phyloP scores from a whole-genome alignment of 257 asterid species.

The Gentiana dahurica region DNA sequence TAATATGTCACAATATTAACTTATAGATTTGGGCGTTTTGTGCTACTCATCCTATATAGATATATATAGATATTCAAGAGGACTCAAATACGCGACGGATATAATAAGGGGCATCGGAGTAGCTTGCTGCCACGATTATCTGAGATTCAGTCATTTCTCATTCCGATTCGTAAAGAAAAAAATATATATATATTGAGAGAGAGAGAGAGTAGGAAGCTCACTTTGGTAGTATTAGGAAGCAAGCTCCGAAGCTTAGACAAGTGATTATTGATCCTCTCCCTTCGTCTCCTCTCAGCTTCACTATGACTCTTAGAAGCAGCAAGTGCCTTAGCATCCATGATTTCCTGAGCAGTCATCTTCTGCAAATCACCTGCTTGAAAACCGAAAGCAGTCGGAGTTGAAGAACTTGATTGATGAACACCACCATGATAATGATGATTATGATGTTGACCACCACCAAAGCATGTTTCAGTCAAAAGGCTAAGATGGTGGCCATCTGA shows the following conservation, averaged over 20 bases:
- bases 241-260: conserved; percentile 80
- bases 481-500: conserved; percentile 21
- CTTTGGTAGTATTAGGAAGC: conserved; percentile 89
- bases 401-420: conserved; percentile 21
- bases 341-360: conserved; percentile 86
- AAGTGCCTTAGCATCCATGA: conserved; percentile 88
- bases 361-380: conserved; percentile 91
- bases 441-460: conserved; percentile 23
- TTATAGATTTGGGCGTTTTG: too few relatives aligned
- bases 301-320: conserved; percentile 95
- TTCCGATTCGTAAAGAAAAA: too few relatives aligned
- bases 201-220: conserved; percentile 19
- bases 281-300: conserved; percentile 88
- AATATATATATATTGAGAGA: too few relatives aligned
- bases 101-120: too few relatives aligned
- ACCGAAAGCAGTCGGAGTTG: conserved; percentile 47
- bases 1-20: too few relatives aligned
- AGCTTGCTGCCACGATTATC: too few relatives aligned
- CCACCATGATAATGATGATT: too few relatives aligned
- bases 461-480: conserved; percentile 25
- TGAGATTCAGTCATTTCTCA: too few relatives aligned
- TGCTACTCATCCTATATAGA: too few relatives aligned
- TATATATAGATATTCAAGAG: too few relatives aligned
- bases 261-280: conserved; percentile 89
- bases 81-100: too few relatives aligned